Evolutionary conservation across 805 yeast species (phyloP).

Genomic region (Saturnispora serradocipensis): DNA sequence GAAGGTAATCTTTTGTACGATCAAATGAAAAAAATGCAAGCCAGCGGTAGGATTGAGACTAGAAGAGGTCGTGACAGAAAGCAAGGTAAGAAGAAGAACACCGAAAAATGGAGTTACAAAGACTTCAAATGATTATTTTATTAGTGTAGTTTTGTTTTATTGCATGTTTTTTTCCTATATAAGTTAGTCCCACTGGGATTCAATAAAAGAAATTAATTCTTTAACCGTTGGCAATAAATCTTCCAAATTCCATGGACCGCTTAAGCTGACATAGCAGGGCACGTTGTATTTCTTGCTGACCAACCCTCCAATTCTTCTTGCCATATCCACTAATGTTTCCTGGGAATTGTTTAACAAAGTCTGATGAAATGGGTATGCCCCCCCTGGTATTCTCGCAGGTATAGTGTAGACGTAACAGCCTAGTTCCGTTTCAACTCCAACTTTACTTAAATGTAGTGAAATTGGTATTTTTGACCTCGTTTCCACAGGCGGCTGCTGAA

Average conservation of each 20-base stretch:
- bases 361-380: constrained; percentile 28
- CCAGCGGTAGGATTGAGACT: constrained; percentile 79
- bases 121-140: constrained; percentile 52
- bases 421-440: constrained; percentile 25
- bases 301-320: constrained; percentile 34
- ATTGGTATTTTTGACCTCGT: constrained; percentile 24
- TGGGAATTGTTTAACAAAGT: constrained; percentile 36
- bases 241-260: constrained; percentile 30
- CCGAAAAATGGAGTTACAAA: constrained; percentile 91
- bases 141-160: not conserved
- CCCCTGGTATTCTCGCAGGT: constrained; percentile 22
- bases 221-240: constrained; percentile 24
- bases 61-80: constrained; percentile 59
- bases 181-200: constrained; percentile 14
- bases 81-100: constrained; percentile 62
- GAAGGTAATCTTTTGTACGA: constrained; percentile 85
- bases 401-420: constrained; percentile 39
- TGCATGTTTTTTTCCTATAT: not conserved
- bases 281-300: constrained; percentile 31
- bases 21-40: constrained; percentile 71
- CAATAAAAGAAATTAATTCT: constrained; percentile 24
- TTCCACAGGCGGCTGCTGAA: not conserved
- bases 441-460: constrained; percentile 27
- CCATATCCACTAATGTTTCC: constrained; percentile 33
- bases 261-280: constrained; percentile 39